Percentiles rank a stretch among this genome's conserved stretches.
These are phyloP conservation scores for Ichthyophthirius multifiliis DNA, from an alignment of 169 alveolate genomes.

Conservation along the genomic window DNA sequence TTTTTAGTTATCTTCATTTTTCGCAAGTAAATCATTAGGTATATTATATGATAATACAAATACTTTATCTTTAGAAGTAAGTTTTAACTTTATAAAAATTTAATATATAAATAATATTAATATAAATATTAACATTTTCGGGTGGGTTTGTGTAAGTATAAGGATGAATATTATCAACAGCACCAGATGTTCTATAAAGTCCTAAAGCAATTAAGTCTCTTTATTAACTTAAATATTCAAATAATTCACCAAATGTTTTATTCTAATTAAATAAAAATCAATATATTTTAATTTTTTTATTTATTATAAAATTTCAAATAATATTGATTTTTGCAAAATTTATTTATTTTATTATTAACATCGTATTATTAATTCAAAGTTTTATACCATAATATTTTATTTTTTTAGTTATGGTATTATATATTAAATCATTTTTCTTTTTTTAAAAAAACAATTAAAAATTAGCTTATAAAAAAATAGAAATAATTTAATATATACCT, in stretches of 20 bases:
- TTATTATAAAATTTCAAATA: no score
- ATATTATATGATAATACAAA: slow-evolving; percentile 74
- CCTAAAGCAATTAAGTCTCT: slow-evolving; percentile 75
- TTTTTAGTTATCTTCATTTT: background rate
- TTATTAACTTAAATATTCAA: slow-evolving; percentile 62
- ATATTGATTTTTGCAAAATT: no score
- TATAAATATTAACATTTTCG: background rate
- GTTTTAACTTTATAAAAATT: slow-evolving; percentile 43
- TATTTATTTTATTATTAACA: no score
- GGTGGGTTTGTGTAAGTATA: slow-evolving; percentile 82
- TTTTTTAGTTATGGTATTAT: no score
- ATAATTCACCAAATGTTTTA: slow-evolving; percentile 77
- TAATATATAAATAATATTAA: background rate
- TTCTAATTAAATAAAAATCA: no score
- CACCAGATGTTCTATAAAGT: slow-evolving; percentile 79
- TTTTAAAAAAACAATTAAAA: no score
- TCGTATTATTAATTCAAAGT: no score
- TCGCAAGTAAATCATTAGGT: slow-evolving; percentile 70
- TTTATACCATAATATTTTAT: no score
- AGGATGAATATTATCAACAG: slow-evolving; percentile 80
- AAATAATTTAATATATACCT: no score
- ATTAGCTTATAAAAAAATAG: no score
- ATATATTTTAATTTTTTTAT: no score
- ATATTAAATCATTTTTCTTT: no score
- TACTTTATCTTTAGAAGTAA: slow-evolving; percentile 76